Base-by-base conservation (phyloP, 495 filamentous ascomycete genomes). In the Pyrenopolyporus hunteri region DNA sequence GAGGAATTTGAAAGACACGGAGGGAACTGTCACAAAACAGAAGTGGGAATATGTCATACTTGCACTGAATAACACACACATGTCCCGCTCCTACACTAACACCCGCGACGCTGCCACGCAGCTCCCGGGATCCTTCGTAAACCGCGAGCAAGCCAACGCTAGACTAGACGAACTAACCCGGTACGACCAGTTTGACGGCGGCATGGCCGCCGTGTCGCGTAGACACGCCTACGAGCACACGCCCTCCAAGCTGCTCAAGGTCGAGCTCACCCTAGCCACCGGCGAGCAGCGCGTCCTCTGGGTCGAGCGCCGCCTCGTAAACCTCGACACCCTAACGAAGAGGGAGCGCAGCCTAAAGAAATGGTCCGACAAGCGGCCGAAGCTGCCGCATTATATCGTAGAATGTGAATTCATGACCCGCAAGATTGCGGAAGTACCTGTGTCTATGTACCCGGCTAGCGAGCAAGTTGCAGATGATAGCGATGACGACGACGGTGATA, bases 361-460 rank as follows among this genome's bases (percentile, higher is more conserved):
- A 13, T 59, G 61, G 61, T 49, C 61, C 10, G 23, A 16, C 1
- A 28, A 16, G 9, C 26, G 60, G 16, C 61, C 54, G 0, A 54
- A 35, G 11, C 28, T 59, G 5, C 48, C 55, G 0, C 48, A 49
- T 14, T 64, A 50, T 16, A 50, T 64, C 43, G 61, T 64, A 37
- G 55, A 59, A 25, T 64, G 60, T 42, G 60, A 64, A 17, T 59
- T 59, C 36, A 37, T 55, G 36, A 59, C 44, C 1, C 48, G 32
- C 1, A 9, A 8, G 19, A 40, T 19, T 1, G 25, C 29, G 1
- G 60, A 58, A 10, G 22, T 6, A 8, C 48, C 40, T 7, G 8
- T 22, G 7, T 23, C 7, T 6, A 17, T 16, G 13, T 11, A 39
- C 3, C 13, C 17, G 35, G n/a, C 5, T 13, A 28, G 5, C n/a